Evolutionary conservation across 768 basidiomycete species (phyloP).

Genomic region (Floccularia luteovirens): DNA sequence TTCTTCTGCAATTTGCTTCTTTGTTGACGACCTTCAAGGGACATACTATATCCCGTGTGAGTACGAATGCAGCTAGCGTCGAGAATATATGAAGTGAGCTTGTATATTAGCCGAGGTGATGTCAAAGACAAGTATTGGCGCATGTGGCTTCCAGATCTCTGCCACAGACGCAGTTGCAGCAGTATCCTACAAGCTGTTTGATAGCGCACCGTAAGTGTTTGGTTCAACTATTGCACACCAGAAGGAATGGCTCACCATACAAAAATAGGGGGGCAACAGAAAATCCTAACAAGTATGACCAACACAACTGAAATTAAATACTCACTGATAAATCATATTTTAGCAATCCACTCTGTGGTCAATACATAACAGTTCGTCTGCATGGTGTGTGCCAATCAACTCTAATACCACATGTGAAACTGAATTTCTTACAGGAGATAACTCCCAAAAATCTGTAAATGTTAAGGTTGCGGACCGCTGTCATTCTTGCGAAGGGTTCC

Average conservation of each 20-base stretch:
- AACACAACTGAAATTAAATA: background rate
- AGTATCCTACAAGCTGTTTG: constrained; percentile 7
- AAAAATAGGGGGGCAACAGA: constrained; percentile 4
- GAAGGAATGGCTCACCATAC: background rate
- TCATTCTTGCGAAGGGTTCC: constrained; percentile 5
- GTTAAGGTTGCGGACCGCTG: constrained; percentile 10
- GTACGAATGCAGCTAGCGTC: background rate
- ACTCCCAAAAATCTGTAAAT: constrained; percentile 7
- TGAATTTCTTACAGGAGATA: constrained; percentile 4
- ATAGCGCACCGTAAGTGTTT: constrained; percentile 8
- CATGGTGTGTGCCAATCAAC: background rate
- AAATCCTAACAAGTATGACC: constrained; percentile 8
- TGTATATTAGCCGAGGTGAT: background rate
- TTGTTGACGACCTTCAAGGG: too few species aligned
- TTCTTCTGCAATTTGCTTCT: too few species aligned
- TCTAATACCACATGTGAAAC: background rate
- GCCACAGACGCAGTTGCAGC: constrained; percentile 6
- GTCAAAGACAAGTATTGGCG: constrained; percentile 7
- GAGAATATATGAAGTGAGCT: background rate
- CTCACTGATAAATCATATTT: background rate
- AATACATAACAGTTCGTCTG: constrained; percentile 7
- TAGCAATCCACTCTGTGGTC: constrained; percentile 11
- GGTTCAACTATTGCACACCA: background rate
- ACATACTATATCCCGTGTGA: constrained; percentile 4
- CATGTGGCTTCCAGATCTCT: constrained; percentile 9